Evolutionary conservation across 1,284 basidiomycete genomes (phyloP), one percentile per base, ranked within the genome.

Genomic region (Erythrobasidium hasegawianum): DNA sequence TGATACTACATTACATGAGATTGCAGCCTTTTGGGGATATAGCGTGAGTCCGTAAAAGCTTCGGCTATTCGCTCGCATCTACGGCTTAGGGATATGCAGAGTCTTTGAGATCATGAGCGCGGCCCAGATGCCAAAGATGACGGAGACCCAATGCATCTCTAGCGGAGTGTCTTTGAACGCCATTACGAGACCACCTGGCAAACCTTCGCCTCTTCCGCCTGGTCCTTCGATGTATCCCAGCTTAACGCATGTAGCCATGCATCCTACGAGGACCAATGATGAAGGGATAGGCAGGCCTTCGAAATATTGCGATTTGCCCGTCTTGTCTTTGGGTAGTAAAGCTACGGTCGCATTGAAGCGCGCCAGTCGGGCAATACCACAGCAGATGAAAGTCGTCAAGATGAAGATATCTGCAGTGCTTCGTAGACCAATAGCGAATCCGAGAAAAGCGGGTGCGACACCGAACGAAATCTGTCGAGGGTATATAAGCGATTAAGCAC

Each of bases 341-440:
- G 96, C 96, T 57, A 96, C 94, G 0, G 96, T 98, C 13, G 94
- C 96, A 78, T 99, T 99, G 84, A 97, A 99, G 43, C 96, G 86
- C 7, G 95, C 95, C 54, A 98, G 86, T 55, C 95, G 86, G 22
- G 96, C 96, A 61, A 99, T 85, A 41, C 96, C 96, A 76, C 89
- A 90, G 75, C 95, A 97, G 71, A 97, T 90, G 78, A 97, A 98
- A 53, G 85, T 83, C 10, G 94, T 88, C 40, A 99, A 82, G 65
- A 87, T 81, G 66, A 95, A 81, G 1, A 89, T 88, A 80, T 99
- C 95, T 65, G 97, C 84, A 62, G 88, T 87, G 9, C 89, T 90
- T 67, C 91, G 85, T 65, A 98, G 83, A 57, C 96, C 96, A 65
- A 97, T 83, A 43, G 86, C 85, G 76, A 96, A 99, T 0, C 90